Conservation (phyloP, 164 flowering plant genomes). For the Echeveria elegans region DNA sequence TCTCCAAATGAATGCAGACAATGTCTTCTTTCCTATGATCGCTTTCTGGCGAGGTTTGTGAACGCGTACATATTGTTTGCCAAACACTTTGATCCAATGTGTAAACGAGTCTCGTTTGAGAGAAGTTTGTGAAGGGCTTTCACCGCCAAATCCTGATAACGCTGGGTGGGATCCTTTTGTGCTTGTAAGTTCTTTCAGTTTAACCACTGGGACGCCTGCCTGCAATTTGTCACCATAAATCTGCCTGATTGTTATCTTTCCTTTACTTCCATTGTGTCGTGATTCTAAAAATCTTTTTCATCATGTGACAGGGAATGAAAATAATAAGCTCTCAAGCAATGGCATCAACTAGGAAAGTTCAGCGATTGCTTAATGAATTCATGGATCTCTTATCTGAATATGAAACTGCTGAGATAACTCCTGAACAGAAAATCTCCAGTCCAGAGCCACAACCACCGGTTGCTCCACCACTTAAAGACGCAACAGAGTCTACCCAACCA, state of each 20-base stretch:
- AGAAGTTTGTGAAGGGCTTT: conserved; percentile 90
- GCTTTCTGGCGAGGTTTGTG: conserved; percentile 78
- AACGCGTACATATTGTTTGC: not conserved
- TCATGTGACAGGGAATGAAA: conserved; percentile 69
- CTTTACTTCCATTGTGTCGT: not conserved
- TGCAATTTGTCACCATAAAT: not conserved
- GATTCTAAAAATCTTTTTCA: not conserved
- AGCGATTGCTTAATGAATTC: conserved; percentile 85
- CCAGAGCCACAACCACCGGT: conserved; percentile 12
- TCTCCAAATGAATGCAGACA: conserved; percentile 92
- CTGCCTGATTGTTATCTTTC: not conserved
- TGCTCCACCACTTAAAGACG: not conserved
- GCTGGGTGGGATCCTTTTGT: conserved; percentile 88
- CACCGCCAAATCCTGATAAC: conserved; percentile 35
- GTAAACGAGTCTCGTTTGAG: conserved; percentile 72
- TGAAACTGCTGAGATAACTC: conserved; percentile 32
- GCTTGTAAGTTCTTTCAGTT: conserved; percentile 48
- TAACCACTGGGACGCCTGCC: no score
- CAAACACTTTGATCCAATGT: not conserved
- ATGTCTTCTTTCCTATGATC: conserved; percentile 76
- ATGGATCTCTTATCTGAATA: conserved; percentile 90
- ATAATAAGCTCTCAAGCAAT: conserved; percentile 90
- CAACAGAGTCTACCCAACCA: not conserved
- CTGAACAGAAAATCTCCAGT: conserved; percentile 19
- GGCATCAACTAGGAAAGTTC: conserved; percentile 95